phyloP scores from a whole-genome alignment of 164 flowering plant genomes.

The Piper longum region DNA sequence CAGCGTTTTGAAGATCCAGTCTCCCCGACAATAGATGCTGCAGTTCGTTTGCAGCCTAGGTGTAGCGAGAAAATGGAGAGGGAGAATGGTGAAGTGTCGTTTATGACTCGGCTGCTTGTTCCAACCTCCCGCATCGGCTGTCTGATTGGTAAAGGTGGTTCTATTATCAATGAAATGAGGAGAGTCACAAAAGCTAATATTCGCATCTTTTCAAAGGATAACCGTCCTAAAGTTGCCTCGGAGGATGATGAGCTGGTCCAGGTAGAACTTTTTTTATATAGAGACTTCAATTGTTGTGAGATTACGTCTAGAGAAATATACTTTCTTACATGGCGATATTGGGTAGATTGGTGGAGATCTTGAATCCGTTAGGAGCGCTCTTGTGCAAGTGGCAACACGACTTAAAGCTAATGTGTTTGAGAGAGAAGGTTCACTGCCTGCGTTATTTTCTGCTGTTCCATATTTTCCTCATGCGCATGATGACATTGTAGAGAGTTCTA shows the following conservation, averaged over 20 bases:
- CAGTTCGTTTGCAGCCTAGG: constrained; percentile 74
- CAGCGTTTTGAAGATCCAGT: constrained; percentile 69
- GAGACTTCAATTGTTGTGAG: not conserved
- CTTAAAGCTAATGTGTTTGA: constrained; percentile 86
- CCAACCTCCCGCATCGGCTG: constrained; percentile 84
- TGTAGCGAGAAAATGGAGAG: constrained; percentile 85
- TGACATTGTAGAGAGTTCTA: constrained; percentile 43
- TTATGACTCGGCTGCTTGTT: constrained; percentile 76
- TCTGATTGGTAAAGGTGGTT: constrained; percentile 92
- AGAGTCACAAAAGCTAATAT: constrained; percentile 76
- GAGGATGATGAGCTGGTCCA: constrained; percentile 97
- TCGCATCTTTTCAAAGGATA: constrained; percentile 78
- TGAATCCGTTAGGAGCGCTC: constrained; percentile 79
- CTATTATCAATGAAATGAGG: constrained; percentile 83
- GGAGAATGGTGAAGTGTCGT: constrained; percentile 64
- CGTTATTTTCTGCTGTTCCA: constrained; percentile 71
- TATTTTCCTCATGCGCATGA: constrained; percentile 47
- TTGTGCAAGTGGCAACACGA: constrained; percentile 58
- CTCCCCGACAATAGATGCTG: constrained; percentile 84
- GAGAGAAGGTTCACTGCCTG: constrained; percentile 64
- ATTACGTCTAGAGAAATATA: too few relatives aligned
- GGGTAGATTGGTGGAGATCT: constrained; percentile 81
- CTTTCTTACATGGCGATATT: constrained; percentile 4
- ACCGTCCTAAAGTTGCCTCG: constrained; percentile 77
- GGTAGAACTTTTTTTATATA: constrained; percentile 22